A percentile compares a stretch with the other conserved stretches of the same genome.
phyloP scores from a whole-genome alignment of 176 grass and related monocot genomes.

The Oryza nivara region DNA sequence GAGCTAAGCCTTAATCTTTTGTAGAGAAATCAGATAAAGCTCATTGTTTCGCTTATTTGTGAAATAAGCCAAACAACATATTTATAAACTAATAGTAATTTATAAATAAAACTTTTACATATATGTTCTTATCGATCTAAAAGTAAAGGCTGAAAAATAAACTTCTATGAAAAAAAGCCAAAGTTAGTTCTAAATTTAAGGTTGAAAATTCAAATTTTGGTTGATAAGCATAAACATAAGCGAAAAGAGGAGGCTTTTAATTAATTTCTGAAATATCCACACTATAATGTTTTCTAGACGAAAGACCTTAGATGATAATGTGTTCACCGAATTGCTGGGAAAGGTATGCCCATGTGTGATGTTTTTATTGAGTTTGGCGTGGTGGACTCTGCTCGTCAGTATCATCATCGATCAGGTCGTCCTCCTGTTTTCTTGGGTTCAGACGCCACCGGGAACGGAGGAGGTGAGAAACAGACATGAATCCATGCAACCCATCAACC shows the following conservation, averaged over 20 bases:
- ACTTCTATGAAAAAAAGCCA: no score
- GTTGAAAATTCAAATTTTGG: no score
- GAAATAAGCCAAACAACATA: no score
- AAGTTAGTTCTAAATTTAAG: no score
- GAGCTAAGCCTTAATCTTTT: not conserved
- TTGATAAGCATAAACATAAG: no score
- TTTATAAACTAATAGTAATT: no score
- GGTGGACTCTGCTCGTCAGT: not conserved
- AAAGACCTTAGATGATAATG: not conserved
- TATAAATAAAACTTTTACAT: no score
- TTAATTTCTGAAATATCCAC: not conserved
- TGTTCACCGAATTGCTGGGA: no score
- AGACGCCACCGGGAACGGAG: slow-evolving; percentile 11
- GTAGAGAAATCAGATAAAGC: not conserved
- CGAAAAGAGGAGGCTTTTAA: no score
- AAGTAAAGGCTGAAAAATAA: no score
- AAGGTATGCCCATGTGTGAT: not conserved
- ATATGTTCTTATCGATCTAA: no score
- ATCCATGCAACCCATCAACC: not conserved
- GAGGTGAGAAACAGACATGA: slow-evolving; percentile 44
- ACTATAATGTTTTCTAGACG: not conserved
- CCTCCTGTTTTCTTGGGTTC: not conserved
- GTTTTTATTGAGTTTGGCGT: not conserved
- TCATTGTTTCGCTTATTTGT: no score
- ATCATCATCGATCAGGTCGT: not conserved